Evolutionary conservation across 108 stramenopile species (phyloP), one percentile per base, ranked within the genome.

Genomic region (Pelagomonas calceolata): DNA sequence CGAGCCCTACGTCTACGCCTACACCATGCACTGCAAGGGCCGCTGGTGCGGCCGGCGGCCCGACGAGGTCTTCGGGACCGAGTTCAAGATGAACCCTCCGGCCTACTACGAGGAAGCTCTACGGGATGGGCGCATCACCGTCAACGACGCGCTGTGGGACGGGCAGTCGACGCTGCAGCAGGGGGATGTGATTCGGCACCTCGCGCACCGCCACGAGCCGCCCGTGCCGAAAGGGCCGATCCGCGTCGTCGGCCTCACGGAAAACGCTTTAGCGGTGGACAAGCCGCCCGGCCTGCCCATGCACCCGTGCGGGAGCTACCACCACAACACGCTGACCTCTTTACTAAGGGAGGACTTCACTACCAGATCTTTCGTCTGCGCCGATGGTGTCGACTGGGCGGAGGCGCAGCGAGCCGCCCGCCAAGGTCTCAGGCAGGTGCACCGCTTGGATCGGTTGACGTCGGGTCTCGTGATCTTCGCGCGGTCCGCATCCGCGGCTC

Each of bases 251-350:
- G 65, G 77, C 63, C 89, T 91, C 69, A 77, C 86, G 60, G 82
- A 86, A 0, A 67, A 75, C 26, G 7, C 91, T 17, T 21, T 92
- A 37, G 84, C 86, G 26, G 90, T 94, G 0, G 85, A 92, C 75
- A 97, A 97, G 75, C 96, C 96, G 43, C 81, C 89, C 30, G 89
- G 90, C 26, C 34, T 95, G 36, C 92, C 94, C 14, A 82, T 97
- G 30, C 96, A 97, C 84, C 90, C 96, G 4, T 95, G 94, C 74
- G 96, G 96, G 30, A 88, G 87, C 12, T 95, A 94, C 75, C 85
- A 91, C 66, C 70, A 81, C 64, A 92, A 94, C 73, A 86, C 90
- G 4, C 83, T 94, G 30, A 66, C 88, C 66, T 85, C 65, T 32
- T 34, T 76, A 16, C 70, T 76, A 26, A 37, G 66, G n/a, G 44